Conservation (phyloP, 768 basidiomycete genomes). For the Roridomyces roridus region DNA sequence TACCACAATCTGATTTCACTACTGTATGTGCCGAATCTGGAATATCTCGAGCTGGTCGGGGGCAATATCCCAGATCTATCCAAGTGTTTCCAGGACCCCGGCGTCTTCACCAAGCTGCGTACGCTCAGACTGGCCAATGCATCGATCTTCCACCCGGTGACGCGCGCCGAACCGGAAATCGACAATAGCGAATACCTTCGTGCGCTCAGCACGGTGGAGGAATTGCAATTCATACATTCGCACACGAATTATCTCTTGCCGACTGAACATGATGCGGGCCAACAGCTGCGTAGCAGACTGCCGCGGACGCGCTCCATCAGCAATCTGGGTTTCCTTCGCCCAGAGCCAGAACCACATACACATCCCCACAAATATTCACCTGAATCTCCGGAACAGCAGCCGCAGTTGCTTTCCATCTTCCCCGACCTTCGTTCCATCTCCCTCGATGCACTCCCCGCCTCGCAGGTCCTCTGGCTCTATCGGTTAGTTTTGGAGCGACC, state of each 20-base stretch:
- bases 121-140: constrained; percentile 18
- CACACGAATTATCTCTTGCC: constrained; percentile 15
- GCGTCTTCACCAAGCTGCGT: constrained; percentile 13
- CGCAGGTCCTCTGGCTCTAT: constrained; percentile 14
- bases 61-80: constrained; percentile 15
- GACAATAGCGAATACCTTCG: constrained; percentile 15
- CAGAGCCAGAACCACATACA: too few relatives aligned
- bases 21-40: constrained; percentile 17
- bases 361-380: too few relatives aligned
- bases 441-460: constrained; percentile 16
- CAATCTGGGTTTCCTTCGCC: constrained; percentile 2
- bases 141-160: neutral
- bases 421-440: constrained; percentile 21
- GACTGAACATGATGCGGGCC: neutral
- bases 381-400: neutral
- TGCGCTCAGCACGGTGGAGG: constrained; percentile 14
- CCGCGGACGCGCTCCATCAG: constrained; percentile 17
- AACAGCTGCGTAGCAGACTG: neutral
- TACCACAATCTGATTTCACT: constrained; percentile 20
- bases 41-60: constrained; percentile 23
- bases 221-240: constrained; percentile 19
- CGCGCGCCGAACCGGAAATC: neutral
- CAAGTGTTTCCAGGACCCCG: constrained; percentile 7
- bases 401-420: neutral
- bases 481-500: constrained; percentile 14